Evolutionary conservation across 345 rosid species (phyloP).

Genomic region (Hypericum perforatum): DNA sequence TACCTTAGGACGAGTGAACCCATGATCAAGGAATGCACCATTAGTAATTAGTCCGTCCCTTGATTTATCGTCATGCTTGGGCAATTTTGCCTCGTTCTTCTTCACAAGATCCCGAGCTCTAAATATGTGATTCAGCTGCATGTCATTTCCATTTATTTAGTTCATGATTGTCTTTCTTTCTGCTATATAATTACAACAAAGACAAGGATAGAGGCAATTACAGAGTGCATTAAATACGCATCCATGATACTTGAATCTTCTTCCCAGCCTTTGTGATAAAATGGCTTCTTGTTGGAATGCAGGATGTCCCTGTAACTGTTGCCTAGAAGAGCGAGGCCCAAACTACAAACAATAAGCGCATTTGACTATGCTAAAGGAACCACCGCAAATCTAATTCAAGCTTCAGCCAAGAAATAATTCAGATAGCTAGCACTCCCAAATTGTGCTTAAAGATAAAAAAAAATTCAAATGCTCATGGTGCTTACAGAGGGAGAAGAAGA

Average conservation of each 20-base stretch:
- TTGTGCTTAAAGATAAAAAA: too few relatives aligned
- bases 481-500: slow-evolving; percentile 80
- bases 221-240: slow-evolving; percentile 82
- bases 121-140: slow-evolving; percentile 89
- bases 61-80: slow-evolving; percentile 38
- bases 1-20: slow-evolving; percentile 98
- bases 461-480: neutral
- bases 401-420: too few relatives aligned
- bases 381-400: too few relatives aligned
- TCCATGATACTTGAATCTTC: slow-evolving; percentile 79
- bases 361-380: too few relatives aligned
- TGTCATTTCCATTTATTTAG: slow-evolving; percentile 15
- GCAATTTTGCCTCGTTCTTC: slow-evolving; percentile 63
- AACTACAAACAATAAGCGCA: slow-evolving; percentile 8
- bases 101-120: slow-evolving; percentile 62
- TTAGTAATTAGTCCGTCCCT: slow-evolving; percentile 35
- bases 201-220: slow-evolving; percentile 25
- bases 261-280: slow-evolving; percentile 58
- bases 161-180: neutral
- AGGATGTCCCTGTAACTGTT: slow-evolving; percentile 72
- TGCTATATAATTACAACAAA: slow-evolving; percentile 1
- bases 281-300: slow-evolving; percentile 80
- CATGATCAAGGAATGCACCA: slow-evolving; percentile 68
- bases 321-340: slow-evolving; percentile 27
- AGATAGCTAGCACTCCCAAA: too few relatives aligned